Evolutionary conservation across 805 yeast genomes (phyloP), one percentile per base, ranked within the genome.

Genomic region (Candida morakotiae): DNA sequence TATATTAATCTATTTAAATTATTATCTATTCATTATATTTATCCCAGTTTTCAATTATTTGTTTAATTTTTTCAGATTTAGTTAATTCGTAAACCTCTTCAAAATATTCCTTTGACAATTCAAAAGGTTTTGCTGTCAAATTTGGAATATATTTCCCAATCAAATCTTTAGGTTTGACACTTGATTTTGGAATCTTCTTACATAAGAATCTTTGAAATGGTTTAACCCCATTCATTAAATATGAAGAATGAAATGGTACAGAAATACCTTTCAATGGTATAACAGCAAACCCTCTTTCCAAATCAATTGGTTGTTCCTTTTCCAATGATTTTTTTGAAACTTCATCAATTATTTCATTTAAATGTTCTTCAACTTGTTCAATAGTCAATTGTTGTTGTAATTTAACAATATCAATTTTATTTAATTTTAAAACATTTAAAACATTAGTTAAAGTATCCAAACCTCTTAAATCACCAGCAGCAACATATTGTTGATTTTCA

Each of bases 231-330:
- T 93, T 86, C 77, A 91, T 84, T 71, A 93, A 77, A 72, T 94
- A 93, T n/a, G 96, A 83, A 20, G 97, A 88, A 71, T 93, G 99
- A 97, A 93, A 93, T 46, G 99, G 99, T 60, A 93, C 99, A n/a
- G 96, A 87, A 50, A 93, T 93, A 53, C 98, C 98, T 75, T 84
- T 88, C 66, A 93, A 79, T 62, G 99, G 99, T 54, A 93, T 93
- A 55, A 93, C 91, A 28, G 99, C 98, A 53, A 87, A 91, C 18
- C 99, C 99, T 72, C 98, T 84, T 71, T 93, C 94, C 57, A 94
- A 75, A 39, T 88, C 95, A 61, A 93, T 87, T 52, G 98, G 98
- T 72, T 91, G 98, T 37, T 94, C 88, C 71, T 93, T 93, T 42
- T 85, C 95, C 37, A 64, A 37, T 13, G 96, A 77, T 61, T 85